Conservation (phyloP, 768 basidiomycete genomes). For the Lepiota venenata region DNA sequence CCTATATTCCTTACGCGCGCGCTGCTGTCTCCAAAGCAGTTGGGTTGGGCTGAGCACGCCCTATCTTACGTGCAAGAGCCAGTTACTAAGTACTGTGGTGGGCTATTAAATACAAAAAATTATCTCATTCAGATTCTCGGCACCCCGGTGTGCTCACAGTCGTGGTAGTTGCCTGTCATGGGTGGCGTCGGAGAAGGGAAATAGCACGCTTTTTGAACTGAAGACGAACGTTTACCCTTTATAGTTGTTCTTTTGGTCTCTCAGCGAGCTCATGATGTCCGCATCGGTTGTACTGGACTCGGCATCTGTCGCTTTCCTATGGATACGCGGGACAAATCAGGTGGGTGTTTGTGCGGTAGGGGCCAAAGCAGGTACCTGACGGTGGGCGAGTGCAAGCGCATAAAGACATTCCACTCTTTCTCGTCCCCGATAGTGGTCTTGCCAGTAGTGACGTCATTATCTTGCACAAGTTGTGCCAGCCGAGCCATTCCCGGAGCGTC, state of each 20-base stretch:
- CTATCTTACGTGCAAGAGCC: background rate
- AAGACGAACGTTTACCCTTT: conserved; percentile 43
- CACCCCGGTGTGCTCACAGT: background rate
- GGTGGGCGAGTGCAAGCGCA: conserved; percentile 65
- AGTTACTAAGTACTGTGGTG: background rate
- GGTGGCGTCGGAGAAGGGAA: background rate
- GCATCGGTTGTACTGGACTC: conserved; percentile 40
- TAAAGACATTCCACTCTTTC: conserved; percentile 94
- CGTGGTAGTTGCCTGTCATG: background rate
- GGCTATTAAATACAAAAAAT: background rate
- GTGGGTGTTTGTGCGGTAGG: background rate
- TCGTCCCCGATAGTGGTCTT: conserved; percentile 90
- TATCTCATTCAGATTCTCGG: background rate
- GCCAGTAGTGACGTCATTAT: conserved; percentile 69
- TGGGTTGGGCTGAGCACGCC: conserved; percentile 35
- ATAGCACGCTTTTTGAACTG: background rate
- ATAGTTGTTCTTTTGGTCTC: conserved; percentile 85
- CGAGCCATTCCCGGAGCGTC: conserved; percentile 57
- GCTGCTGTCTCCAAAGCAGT: conserved; percentile 65
- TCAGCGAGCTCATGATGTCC: conserved; percentile 67
- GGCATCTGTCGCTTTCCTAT: conserved; percentile 48
- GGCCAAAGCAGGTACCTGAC: conserved; percentile 50
- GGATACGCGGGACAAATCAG: conserved; percentile 2
- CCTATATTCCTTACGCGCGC: conserved; percentile 92
- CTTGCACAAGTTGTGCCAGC: conserved; percentile 53